These are phyloP conservation scores for Penicillium pulvis DNA, from an alignment of 495 filamentous ascomycete species.

Conservation along the genomic window DNA sequence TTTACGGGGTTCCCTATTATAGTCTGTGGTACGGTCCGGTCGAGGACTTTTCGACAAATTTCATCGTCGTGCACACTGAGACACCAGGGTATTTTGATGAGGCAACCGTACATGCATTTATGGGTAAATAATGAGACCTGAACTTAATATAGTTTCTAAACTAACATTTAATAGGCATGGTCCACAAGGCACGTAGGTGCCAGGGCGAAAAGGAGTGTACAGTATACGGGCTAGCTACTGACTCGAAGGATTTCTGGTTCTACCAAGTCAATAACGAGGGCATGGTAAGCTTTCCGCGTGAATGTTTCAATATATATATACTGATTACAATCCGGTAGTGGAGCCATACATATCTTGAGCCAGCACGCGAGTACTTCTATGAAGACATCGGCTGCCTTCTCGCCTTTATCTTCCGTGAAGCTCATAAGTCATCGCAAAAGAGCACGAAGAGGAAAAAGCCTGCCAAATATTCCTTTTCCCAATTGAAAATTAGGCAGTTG, in stretches of 20 bases:
- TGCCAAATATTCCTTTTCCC: background rate
- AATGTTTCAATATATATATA: background rate
- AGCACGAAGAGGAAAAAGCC: background rate
- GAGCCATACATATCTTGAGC: conserved; percentile 3
- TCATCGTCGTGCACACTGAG: conserved; percentile 11
- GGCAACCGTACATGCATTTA: conserved; percentile 5
- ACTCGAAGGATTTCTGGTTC: conserved; percentile 13
- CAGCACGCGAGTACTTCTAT: background rate
- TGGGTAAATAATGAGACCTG: background rate
- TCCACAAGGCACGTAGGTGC: conserved; percentile 6
- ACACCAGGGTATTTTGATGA: conserved; percentile 4
- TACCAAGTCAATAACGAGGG: conserved; percentile 10
- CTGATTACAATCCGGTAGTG: conserved; percentile 4
- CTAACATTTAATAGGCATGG: conserved; percentile 9
- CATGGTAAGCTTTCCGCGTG: conserved; percentile 3
- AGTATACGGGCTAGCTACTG: conserved; percentile 10
- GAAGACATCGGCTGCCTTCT: conserved; percentile 8
- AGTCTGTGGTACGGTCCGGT: conserved; percentile 8
- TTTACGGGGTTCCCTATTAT: conserved; percentile 9
- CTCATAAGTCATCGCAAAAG: background rate
- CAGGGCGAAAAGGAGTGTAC: conserved; percentile 6
- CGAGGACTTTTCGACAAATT: conserved; percentile 6
- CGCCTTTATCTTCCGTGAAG: conserved; percentile 9
- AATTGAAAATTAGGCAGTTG: background rate
- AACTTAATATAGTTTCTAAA: background rate